Percentiles rank a stretch among this genome's conserved stretches.
These are phyloP conservation scores for Fusarium verrucosum DNA, from an alignment of 2,329 filamentous ascomycete genomes.

Conservation along the genomic window DNA sequence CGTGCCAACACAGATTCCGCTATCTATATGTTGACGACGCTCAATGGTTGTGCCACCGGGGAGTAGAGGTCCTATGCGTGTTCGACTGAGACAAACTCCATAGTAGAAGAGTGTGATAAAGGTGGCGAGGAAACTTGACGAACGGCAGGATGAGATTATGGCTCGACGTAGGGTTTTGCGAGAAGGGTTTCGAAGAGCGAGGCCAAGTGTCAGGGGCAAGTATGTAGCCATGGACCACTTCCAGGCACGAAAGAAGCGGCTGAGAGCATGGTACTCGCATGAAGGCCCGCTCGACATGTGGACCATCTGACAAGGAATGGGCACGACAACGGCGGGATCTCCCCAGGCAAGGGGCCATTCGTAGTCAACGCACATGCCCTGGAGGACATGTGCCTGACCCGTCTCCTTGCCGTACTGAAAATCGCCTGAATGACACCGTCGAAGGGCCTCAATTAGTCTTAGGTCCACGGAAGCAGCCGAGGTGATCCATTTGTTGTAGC, in stretches of 20 bases:
- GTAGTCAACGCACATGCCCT: constrained; percentile 77
- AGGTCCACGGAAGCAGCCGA: constrained; percentile 78
- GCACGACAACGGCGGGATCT: constrained; percentile 73
- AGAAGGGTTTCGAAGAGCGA: constrained; percentile 63
- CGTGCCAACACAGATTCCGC: constrained; percentile 73
- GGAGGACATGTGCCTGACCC: constrained; percentile 72
- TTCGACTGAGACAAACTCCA: constrained; percentile 80
- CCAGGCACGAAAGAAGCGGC: constrained; percentile 75
- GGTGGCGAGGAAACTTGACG: constrained; percentile 78
- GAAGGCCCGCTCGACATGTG: constrained; percentile 80
- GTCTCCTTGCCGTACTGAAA: constrained; percentile 79
- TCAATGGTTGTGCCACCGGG: constrained; percentile 61
- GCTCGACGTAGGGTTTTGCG: constrained; percentile 60
- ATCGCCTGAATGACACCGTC: constrained; percentile 68
- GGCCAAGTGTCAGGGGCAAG: constrained; percentile 75
- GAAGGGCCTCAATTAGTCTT: constrained; percentile 78
- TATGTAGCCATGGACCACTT: constrained; percentile 80
- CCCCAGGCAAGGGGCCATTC: constrained; percentile 75
- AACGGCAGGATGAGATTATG: constrained; percentile 70
- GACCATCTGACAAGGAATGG: constrained; percentile 84
- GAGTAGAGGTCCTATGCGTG: constrained; percentile 74
- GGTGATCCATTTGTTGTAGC: constrained; percentile 85
- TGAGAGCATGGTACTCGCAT: constrained; percentile 78
- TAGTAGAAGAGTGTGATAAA: constrained; percentile 88
- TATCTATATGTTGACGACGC: constrained; percentile 63